Evolutionary conservation across 148 eudicot genomes (phyloP).

Genomic region (Silene uniflora): DNA sequence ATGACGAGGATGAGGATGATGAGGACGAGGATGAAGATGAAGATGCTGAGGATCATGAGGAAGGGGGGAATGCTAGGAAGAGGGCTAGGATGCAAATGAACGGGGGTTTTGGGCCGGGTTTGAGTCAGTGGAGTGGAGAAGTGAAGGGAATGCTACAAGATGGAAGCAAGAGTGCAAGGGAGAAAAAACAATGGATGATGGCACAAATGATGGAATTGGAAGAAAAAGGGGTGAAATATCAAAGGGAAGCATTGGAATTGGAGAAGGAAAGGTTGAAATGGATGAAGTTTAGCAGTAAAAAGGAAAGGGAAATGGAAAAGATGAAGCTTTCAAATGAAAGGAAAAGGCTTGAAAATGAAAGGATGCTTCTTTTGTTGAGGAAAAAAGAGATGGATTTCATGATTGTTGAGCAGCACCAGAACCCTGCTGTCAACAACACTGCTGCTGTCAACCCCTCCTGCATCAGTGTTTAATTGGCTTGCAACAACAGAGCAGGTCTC

Average conservation of each 20-base stretch:
- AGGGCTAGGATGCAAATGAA: constrained; percentile 5
- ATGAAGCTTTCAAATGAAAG: constrained; percentile 62
- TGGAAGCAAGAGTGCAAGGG: constrained; percentile 40
- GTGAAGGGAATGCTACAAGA: constrained; percentile 45
- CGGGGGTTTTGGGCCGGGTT: neutral
- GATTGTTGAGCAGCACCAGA: constrained; percentile 30
- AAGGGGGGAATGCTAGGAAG: constrained; percentile 19
- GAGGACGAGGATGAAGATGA: constrained; percentile 15
- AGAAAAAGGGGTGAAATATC: constrained; percentile 45
- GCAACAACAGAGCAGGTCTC: too few relatives aligned
- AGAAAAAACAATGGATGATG: constrained; percentile 68
- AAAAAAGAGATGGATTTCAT: constrained; percentile 63
- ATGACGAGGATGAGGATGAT: constrained; percentile 18
- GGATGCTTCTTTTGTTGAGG: constrained; percentile 59
- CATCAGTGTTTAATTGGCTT: constrained; percentile 16
- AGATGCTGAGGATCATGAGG: constrained; percentile 25
- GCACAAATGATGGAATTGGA: constrained; percentile 47
- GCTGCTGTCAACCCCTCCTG: constrained; percentile 26
- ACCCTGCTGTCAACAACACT: neutral
- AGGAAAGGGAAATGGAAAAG: constrained; percentile 68
- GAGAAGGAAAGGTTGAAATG: constrained; percentile 70
- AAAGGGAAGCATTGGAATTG: constrained; percentile 45
- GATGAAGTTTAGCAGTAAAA: constrained; percentile 49
- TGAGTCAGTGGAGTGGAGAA: constrained; percentile 40
- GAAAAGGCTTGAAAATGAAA: constrained; percentile 65